Percentiles rank a stretch among this genome's conserved stretches.
Evolutionary conservation across 2,329 filamentous ascomycete species (phyloP).

Genomic region (Colletotrichum spinosum): DNA sequence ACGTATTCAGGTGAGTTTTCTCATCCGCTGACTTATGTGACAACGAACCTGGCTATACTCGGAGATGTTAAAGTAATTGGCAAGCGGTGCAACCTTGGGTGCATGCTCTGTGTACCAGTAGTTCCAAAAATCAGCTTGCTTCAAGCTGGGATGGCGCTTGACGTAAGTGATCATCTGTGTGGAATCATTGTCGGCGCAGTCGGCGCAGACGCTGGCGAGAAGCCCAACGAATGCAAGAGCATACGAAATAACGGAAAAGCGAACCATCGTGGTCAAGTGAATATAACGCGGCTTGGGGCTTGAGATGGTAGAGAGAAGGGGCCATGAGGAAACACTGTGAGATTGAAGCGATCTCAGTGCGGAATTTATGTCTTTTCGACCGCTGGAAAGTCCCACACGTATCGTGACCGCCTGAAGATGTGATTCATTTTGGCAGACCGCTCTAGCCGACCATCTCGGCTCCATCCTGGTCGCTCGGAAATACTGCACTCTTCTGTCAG

Average conservation of each 20-base stretch:
- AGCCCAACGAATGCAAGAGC: conserved; percentile 12
- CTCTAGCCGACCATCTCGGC: too few species aligned
- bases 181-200: conserved; percentile 50
- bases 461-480: too few species aligned
- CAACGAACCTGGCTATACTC: conserved; percentile 44
- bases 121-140: conserved; percentile 43
- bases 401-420: too few species aligned
- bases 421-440: too few species aligned
- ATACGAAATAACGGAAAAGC: conserved; percentile 14
- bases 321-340: background rate
- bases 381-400: too few species aligned
- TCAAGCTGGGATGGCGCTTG: conserved; percentile 42
- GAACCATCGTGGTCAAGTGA: conserved; percentile 21
- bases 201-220: conserved; percentile 1
- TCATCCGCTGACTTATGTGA: background rate
- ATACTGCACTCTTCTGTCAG: too few species aligned
- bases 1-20: background rate
- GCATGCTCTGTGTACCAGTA: conserved; percentile 47
- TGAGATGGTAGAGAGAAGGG: background rate
- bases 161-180: conserved; percentile 46
- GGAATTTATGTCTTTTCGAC: too few species aligned
- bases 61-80: conserved; percentile 43
- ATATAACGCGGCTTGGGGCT: background rate
- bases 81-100: conserved; percentile 44
- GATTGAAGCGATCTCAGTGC: too few species aligned